phyloP scores from a whole-genome alignment of 768 basidiomycete species.

The Leccinum olivaceopallidum region DNA sequence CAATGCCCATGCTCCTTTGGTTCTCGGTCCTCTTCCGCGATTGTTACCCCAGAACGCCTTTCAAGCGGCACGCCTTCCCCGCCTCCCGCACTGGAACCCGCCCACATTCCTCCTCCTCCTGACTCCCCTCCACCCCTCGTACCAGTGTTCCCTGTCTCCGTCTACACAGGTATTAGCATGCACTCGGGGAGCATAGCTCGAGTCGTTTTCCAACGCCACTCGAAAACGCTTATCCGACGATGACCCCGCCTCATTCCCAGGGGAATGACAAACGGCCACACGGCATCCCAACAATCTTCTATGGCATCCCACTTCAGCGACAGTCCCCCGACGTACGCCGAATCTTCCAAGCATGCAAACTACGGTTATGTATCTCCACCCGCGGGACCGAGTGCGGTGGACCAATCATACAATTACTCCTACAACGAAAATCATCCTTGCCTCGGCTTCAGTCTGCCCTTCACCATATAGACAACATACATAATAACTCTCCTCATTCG shows the following conservation, averaged over 20 bases:
- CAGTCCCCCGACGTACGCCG: conserved; percentile 31
- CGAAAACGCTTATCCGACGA: conserved; percentile 41
- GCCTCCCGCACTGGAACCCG: conserved; percentile 49
- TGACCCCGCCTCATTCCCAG: conserved; percentile 35
- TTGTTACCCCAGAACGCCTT: conserved; percentile 29
- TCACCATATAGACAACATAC: conserved; percentile 31
- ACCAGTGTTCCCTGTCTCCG: conserved; percentile 38
- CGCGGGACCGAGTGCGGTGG: conserved; percentile 23
- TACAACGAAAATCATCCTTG: conserved; percentile 33
- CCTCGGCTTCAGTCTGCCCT: conserved; percentile 33
- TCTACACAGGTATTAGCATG: conserved; percentile 25
- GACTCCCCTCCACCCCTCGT: conserved; percentile 58
- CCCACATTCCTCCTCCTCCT: conserved; percentile 44
- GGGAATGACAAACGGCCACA: conserved; percentile 38
- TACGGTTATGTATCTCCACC: conserved; percentile 31
- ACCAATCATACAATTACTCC: conserved; percentile 32
- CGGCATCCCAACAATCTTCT: conserved; percentile 31
- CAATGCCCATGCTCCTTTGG: neutral
- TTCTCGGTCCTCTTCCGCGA: conserved; percentile 26
- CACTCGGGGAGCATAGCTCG: conserved; percentile 36
- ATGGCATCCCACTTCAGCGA: conserved; percentile 32
- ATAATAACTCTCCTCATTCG: conserved; percentile 33
- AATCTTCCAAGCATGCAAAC: conserved; percentile 33
- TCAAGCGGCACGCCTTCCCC: conserved; percentile 29
- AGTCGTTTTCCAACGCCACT: conserved; percentile 49